phyloP scores from a whole-genome alignment of 164 flowering plant species.

The Vitis rupestris region DNA sequence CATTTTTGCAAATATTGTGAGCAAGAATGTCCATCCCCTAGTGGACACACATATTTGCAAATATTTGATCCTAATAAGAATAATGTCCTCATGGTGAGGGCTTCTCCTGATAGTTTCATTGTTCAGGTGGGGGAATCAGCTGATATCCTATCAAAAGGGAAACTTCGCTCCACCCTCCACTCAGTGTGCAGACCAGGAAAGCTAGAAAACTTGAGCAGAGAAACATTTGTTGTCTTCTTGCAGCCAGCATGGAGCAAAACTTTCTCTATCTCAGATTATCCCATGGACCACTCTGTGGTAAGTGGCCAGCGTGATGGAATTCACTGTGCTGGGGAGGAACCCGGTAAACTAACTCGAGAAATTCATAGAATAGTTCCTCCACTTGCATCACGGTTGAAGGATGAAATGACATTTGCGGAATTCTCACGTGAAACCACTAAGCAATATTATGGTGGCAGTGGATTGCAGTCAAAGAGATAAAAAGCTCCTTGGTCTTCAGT shows the following conservation, averaged over 20 bases:
- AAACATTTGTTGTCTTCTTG: conserved; percentile 86
- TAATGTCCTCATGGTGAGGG: conserved; percentile 43
- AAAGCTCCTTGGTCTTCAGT: not conserved
- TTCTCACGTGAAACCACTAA: conserved; percentile 79
- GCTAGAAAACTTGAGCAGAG: conserved; percentile 58
- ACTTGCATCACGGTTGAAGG: conserved; percentile 62
- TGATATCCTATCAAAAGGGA: conserved; percentile 80
- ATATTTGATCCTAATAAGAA: conserved; percentile 59
- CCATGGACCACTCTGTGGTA: conserved; percentile 10
- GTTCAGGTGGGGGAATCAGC: conserved; percentile 97
- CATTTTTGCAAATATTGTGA: conserved; percentile 11
- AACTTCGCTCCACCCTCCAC: conserved; percentile 86
- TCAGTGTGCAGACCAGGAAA: conserved; percentile 60
- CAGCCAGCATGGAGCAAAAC: conserved; percentile 89
- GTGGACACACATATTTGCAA: conserved; percentile 64
- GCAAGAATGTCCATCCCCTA: conserved; percentile 41
- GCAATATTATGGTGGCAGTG: conserved; percentile 84
- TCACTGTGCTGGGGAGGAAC: conserved; percentile 7
- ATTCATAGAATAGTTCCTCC: conserved; percentile 66
- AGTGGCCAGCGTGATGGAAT: conserved; percentile 15
- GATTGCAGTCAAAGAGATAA: conserved; percentile 71
- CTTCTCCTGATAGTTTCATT: conserved; percentile 64
- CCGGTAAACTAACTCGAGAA: conserved; percentile 22
- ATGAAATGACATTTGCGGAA: conserved; percentile 95
- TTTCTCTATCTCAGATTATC: conserved; percentile 45